These are phyloP conservation scores for Asterionellopsis glacialis DNA, from an alignment of 108 stramenopile genomes.

Conservation along the genomic window DNA sequence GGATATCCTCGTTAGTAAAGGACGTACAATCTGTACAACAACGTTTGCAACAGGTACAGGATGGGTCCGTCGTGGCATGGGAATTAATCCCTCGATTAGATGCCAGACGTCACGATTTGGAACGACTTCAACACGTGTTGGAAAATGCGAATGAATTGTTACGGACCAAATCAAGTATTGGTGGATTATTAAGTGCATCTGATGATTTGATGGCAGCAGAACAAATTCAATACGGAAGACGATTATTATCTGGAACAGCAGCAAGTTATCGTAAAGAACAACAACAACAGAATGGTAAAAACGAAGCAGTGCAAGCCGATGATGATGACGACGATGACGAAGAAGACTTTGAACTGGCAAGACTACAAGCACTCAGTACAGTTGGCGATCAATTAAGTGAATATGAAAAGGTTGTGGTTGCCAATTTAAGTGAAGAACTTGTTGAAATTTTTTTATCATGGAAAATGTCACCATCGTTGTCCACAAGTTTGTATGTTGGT, in stretches of 20 bases:
- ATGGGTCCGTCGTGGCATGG: slow-evolving; percentile 46
- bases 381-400: slow-evolving; percentile 66
- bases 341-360: slow-evolving; percentile 26
- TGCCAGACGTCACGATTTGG: slow-evolving; percentile 48
- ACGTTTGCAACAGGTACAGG: slow-evolving; percentile 42
- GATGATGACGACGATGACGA: slow-evolving; percentile 2
- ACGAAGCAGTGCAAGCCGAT: not conserved
- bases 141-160: slow-evolving; percentile 70
- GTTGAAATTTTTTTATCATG: slow-evolving; percentile 82
- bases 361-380: slow-evolving; percentile 51
- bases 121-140: slow-evolving; percentile 46
- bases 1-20: slow-evolving; percentile 52
- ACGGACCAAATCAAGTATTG: slow-evolving; percentile 57
- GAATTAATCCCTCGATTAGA: slow-evolving; percentile 51
- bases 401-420: slow-evolving; percentile 77
- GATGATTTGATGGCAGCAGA: slow-evolving; percentile 74
- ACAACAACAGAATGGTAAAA: not conserved
- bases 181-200: slow-evolving; percentile 58
- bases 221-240: slow-evolving; percentile 65
- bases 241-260: slow-evolving; percentile 33
- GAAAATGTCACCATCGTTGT: slow-evolving; percentile 24
- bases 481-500: slow-evolving; percentile 3
- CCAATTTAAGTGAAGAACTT: slow-evolving; percentile 69
- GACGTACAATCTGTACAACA: slow-evolving; percentile 56
- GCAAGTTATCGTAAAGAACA: slow-evolving; percentile 1